A percentile compares a stretch with the other conserved stretches of the same genome.
These are phyloP conservation scores for Phytophthora palmivora DNA, from an alignment of 352 stramenopile genomes.

Conservation along the genomic window DNA sequence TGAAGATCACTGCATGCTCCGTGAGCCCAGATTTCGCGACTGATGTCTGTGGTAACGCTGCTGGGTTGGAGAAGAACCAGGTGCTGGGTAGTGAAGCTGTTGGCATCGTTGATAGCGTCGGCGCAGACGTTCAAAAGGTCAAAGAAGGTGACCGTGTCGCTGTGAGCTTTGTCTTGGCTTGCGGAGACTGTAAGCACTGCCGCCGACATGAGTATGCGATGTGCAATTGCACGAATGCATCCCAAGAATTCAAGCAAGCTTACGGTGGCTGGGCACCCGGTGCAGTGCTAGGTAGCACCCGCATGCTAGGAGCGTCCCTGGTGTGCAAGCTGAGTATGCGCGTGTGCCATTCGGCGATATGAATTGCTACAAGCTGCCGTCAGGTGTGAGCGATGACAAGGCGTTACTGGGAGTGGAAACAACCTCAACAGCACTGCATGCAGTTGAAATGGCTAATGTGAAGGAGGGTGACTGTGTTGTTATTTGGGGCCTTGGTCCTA, in stretches of 20 bases:
- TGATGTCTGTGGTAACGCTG: conserved; percentile 46
- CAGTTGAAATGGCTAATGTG: conserved; percentile 62
- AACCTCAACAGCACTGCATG: conserved; percentile 61
- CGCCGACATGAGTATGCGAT: conserved; percentile 59
- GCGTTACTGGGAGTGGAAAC: conserved; percentile 74
- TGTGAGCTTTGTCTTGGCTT: conserved; percentile 74
- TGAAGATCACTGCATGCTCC: conserved; percentile 71
- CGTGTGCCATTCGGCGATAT: conserved; percentile 75
- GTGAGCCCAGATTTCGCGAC: conserved; percentile 63
- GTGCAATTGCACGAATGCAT: conserved; percentile 81
- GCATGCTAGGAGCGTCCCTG: conserved; percentile 66
- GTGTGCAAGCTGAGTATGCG: conserved; percentile 78
- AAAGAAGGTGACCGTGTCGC: conserved; percentile 76
- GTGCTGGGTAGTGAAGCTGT: conserved; percentile 79
- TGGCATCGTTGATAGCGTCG: conserved; percentile 61
- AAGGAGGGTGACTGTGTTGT: conserved; percentile 56
- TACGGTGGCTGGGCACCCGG: conserved; percentile 73
- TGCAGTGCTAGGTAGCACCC: conserved; percentile 64
- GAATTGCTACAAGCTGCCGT: conserved; percentile 75
- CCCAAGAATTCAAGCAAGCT: conserved; percentile 65
- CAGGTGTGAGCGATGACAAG: conserved; percentile 63
- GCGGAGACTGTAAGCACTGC: conserved; percentile 76
- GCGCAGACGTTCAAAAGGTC: conserved; percentile 56
- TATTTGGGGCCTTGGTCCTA: conserved; percentile 73
- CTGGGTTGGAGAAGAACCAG: conserved; percentile 62